Evolutionary conservation across 2,329 filamentous ascomycete genomes (phyloP).

Genomic region (Thielaviopsis ethacetica): DNA sequence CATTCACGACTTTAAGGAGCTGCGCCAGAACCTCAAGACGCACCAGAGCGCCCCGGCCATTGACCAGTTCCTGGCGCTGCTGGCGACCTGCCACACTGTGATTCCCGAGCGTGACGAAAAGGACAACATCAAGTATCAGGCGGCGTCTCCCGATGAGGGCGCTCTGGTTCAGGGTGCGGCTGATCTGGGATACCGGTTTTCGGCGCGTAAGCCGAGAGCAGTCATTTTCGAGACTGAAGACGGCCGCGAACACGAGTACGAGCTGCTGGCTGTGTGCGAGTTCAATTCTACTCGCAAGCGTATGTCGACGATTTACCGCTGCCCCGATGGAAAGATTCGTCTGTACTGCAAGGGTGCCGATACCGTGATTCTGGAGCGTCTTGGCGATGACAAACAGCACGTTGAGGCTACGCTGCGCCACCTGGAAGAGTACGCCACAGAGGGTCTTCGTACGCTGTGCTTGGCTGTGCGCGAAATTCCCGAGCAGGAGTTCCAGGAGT

Average conservation of each 20-base stretch:
- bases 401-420: constrained; percentile 85
- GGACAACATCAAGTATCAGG: constrained; percentile 89
- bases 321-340: constrained; percentile 85
- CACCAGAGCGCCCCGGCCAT: constrained; percentile 36
- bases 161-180: constrained; percentile 90
- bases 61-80: constrained; percentile 71
- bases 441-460: constrained; percentile 87
- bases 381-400: constrained; percentile 60
- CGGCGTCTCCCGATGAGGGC: constrained; percentile 90
- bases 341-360: constrained; percentile 95
- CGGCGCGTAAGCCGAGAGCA: constrained; percentile 72
- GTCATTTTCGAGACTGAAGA: constrained; percentile 71
- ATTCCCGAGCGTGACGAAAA: constrained; percentile 80
- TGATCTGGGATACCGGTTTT: constrained; percentile 72
- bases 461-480: constrained; percentile 86
- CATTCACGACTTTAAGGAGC: constrained; percentile 67
- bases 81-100: constrained; percentile 89
- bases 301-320: constrained; percentile 96
- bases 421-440: constrained; percentile 95
- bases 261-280: constrained; percentile 90
- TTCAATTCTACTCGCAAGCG: constrained; percentile 85
- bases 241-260: constrained; percentile 53
- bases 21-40: constrained; percentile 50
- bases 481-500: constrained; percentile 76
- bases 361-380: constrained; percentile 87